Conservation (phyloP, 2,329 filamentous ascomycete species). For the Elsinoe perseae region DNA sequence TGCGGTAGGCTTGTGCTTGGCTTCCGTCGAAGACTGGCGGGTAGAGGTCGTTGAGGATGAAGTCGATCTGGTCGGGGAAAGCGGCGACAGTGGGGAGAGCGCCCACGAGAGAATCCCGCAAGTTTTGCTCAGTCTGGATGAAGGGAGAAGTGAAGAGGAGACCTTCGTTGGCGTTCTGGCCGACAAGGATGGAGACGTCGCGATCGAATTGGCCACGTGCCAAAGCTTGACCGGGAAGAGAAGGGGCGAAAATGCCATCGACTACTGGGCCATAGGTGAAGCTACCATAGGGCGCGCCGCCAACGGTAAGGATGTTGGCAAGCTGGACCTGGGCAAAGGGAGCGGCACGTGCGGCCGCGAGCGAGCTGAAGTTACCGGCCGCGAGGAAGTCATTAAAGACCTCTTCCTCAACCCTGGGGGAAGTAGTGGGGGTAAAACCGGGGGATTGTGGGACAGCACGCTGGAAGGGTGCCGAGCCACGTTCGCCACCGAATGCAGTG, state of each 20-base stretch:
- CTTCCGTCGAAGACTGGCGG: conserved; percentile 43
- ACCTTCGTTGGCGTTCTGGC: conserved; percentile 41
- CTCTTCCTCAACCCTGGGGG: conserved; percentile 33
- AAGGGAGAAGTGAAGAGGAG: conserved; percentile 37
- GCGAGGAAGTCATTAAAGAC: conserved; percentile 35
- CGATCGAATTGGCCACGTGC: conserved; percentile 39
- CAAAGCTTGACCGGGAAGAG: conserved; percentile 40
- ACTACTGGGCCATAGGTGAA: conserved; percentile 42
- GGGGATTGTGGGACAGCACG: conserved; percentile 42
- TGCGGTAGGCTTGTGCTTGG: conserved; percentile 38
- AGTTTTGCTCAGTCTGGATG: conserved; percentile 24
- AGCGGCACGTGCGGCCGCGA: conserved; percentile 39
- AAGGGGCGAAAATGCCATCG: conserved; percentile 45
- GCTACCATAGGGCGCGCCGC: conserved; percentile 34
- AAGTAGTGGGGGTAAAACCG: conserved; percentile 34
- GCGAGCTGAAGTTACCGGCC: conserved; percentile 36
- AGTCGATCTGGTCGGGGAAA: conserved; percentile 29
- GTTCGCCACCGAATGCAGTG: conserved; percentile 43
- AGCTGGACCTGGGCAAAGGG: conserved; percentile 34
- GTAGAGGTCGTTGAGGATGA: conserved; percentile 42
- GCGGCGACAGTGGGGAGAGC: conserved; percentile 27
- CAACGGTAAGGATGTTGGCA: conserved; percentile 40
- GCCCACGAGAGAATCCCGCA: conserved; percentile 24
- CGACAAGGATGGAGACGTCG: conserved; percentile 38
- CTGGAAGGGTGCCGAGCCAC: conserved; percentile 38